Evolutionary conservation across 2,329 filamentous ascomycete species (phyloP), one percentile per base, ranked within the genome.

Genomic region (Verticillium albo-atrum): DNA sequence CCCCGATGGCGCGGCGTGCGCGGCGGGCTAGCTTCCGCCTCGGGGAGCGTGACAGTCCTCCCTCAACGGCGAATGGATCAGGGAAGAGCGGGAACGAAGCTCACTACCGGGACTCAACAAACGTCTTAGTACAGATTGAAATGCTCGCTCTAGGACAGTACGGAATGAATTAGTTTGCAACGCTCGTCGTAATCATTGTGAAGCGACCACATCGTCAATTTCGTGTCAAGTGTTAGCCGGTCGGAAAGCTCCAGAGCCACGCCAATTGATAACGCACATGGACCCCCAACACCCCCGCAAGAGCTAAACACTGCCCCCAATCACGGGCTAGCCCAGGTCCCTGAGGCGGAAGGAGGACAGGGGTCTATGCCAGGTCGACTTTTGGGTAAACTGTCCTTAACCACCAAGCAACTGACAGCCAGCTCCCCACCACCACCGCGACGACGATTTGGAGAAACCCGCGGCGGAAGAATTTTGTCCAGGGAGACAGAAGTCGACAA

Each of bases 351-450:
- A 25, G 20, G 42, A 47, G 42, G 20, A 47, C 42, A 47, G 42
- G 42, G 42, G 42, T 47, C 42, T 4, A 23, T 12, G 42, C 42
- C 42, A 23, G 42, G 20, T 23, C n/a, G 20, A 25, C 61, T 61
- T 64, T 58, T 61, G 61, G 62, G 61, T 64, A 64, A 58, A 63
- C 58, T 64, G 62, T 64, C 62, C 62, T 64, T 28, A 63, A 61
- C 35, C 54, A 23, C 20, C 42, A 47, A 23, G 42, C 42, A 25
- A 20, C 25, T n/a, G 14, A n/a, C 35, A 12, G n/a, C 5, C 54
- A 35, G 27, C 32, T 47, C 5, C 51, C 51, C 27, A 53, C 51
- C n/a, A 54, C 28, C 52, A 20, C 27, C 52, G 23, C 4, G n/a
- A 54, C n/a, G 5, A 32, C 52, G 42, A 47, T 25, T 15, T 25